A percentile compares a stretch with the other conserved stretches of the same genome.
Conservation (phyloP, 257 asterid species). For the Pogostemon cablin region DNA sequence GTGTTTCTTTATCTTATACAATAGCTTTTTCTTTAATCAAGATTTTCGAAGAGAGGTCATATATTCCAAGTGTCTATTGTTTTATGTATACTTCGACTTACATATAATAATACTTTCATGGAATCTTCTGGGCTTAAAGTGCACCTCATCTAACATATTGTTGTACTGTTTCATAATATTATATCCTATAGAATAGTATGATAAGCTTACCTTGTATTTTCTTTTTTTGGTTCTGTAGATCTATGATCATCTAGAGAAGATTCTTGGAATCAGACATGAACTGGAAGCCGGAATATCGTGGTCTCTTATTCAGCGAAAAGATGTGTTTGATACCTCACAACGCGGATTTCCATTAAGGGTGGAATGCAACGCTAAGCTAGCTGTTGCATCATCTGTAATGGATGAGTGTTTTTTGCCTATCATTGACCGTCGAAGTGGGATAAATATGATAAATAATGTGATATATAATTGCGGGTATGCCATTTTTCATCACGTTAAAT, state of each 20-base stretch:
- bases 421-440: constrained; percentile 85
- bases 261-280: constrained; percentile 86
- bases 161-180: constrained; percentile 4
- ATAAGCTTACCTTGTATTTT: constrained; percentile 23
- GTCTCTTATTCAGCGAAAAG: constrained; percentile 85
- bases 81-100: constrained; percentile 12
- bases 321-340: constrained; percentile 58
- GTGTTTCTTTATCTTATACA: background rate
- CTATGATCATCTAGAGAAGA: constrained; percentile 75
- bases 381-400: constrained; percentile 83
- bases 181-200: constrained; percentile 3
- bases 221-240: constrained; percentile 53
- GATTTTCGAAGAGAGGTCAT: background rate
- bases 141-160: background rate
- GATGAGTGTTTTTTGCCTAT: constrained; percentile 97
- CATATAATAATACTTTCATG: constrained; percentile 3
- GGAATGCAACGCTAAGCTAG: constrained; percentile 96
- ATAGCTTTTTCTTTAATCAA: background rate
- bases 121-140: constrained; percentile 2
- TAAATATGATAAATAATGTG: constrained; percentile 75
- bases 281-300: constrained; percentile 87
- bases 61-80: background rate
- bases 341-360: constrained; percentile 71
- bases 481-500: constrained; percentile 1
- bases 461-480: constrained; percentile 92